Evolutionary conservation across 1,139 yeast species (phyloP).

Genomic region (Geotrichum citri-aurantii): DNA sequence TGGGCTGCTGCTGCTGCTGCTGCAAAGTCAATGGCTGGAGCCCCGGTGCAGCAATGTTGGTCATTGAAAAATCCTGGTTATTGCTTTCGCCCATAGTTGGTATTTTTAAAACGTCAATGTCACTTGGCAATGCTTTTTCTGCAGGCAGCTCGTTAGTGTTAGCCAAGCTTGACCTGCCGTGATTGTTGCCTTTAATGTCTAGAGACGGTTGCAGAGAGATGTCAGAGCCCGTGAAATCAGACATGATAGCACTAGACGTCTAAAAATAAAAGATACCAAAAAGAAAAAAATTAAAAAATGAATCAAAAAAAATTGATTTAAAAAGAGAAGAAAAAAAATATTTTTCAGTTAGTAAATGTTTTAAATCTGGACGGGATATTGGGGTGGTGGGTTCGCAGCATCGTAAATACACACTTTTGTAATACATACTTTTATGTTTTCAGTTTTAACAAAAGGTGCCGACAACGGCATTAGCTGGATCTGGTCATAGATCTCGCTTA

Average conservation of each 20-base stretch:
- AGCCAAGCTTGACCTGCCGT: not conserved
- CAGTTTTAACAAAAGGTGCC: no score
- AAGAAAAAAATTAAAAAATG: not conserved
- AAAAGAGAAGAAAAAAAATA: not conserved
- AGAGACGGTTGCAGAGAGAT: conserved; percentile 8
- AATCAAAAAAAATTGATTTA: not conserved
- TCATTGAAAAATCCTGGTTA: no score
- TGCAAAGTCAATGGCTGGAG: not conserved
- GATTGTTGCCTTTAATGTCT: conserved; percentile 3
- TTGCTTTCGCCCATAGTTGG: not conserved
- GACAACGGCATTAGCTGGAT: no score
- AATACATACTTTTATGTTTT: not conserved
- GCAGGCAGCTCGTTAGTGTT: not conserved
- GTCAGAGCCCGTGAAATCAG: not conserved
- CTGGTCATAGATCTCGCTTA: no score
- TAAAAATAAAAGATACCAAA: not conserved
- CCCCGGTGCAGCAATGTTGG: not conserved
- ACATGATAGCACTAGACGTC: not conserved
- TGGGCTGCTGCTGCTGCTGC: not conserved
- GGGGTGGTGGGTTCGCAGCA: not conserved
- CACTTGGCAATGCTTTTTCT: not conserved
- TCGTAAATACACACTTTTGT: not conserved
- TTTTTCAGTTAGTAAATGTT: not conserved
- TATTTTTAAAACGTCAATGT: not conserved
- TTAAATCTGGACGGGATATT: not conserved